Base-by-base conservation (phyloP, 768 basidiomycete species). In the Serpula lacrymans region DNA sequence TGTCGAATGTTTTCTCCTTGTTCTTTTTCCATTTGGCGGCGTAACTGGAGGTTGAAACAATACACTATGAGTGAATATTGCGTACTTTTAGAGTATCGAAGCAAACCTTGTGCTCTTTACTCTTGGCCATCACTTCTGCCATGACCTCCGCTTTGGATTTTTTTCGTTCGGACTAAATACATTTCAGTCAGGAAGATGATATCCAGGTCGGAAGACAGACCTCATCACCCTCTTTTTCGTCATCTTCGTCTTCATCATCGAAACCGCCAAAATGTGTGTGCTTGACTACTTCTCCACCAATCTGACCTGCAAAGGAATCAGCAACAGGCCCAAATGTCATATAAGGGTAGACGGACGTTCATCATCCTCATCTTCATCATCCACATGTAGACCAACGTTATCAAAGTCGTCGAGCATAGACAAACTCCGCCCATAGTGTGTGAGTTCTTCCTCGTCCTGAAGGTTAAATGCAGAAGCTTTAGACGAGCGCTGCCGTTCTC, bases 61-160 rank as follows among this genome's bases (percentile, higher is more conserved):
- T 23, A 29, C 36, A 22, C 43, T n/a, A n/a, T n/a, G n/a, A n/a
- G 11, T 35, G 20, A 45, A 21, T 42, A 9, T 41, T 4, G 3
- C 2, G 16, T 32, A 20, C 11, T 7, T 4, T 14, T 20, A 33
- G 3, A 23, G 6, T n/a, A 25, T 34, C 24, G 9, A 6, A 26
- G 58, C 64, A 22, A 51, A 91, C 95, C 71, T 95, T 97, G 68
- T 98, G 82, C 36, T 83, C 80, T 64, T 99, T 99, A 65, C 91
- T 94, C 65, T 98, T 99, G 1, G 91, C 88, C 32, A 99, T 90
- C 24, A 99, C 88, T 60, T 99, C 96, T 0, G 88, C 80, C 96
- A 99, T 98, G 46, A 97, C 89, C 55, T 99, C 94, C 2, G 88
- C 84, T 63, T 95, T 96, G 4, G 84, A 80, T 65, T 89, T 95